These are phyloP conservation scores for Fusarium illudens DNA, from an alignment of 2,329 filamentous ascomycete genomes.

Conservation along the genomic window DNA sequence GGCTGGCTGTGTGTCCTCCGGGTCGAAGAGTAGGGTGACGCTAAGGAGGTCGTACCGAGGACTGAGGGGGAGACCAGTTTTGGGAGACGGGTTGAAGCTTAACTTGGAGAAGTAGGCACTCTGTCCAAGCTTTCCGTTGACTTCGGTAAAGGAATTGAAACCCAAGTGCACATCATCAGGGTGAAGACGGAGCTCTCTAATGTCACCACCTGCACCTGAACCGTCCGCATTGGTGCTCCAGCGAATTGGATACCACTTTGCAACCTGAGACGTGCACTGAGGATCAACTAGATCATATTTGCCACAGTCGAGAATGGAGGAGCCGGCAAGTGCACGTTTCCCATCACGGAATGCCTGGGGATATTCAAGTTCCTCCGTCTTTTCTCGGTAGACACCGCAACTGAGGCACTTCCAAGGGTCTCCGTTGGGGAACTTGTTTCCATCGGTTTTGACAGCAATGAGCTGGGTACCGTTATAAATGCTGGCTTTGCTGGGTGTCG, in stretches of 20 bases:
- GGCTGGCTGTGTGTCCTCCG: neutral
- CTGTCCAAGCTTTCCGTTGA: neutral
- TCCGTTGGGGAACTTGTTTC: constrained; percentile 52
- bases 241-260: constrained; percentile 7
- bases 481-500: constrained; percentile 49
- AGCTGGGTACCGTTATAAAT: constrained; percentile 43
- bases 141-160: neutral
- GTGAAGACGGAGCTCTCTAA: constrained; percentile 56
- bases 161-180: constrained; percentile 53
- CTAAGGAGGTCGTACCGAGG: neutral
- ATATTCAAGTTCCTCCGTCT: constrained; percentile 49
- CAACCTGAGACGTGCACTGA: constrained; percentile 31
- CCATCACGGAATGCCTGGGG: constrained; percentile 54
- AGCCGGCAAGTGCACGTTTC: constrained; percentile 46
- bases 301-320: constrained; percentile 51
- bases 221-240: constrained; percentile 37
- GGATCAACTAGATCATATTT: constrained; percentile 37
- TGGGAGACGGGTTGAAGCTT: neutral
- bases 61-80: neutral
- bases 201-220: constrained; percentile 43
- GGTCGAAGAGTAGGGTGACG: neutral
- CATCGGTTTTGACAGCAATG: constrained; percentile 54
- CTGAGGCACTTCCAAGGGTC: constrained; percentile 58
- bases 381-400: constrained; percentile 51
- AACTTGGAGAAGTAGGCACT: neutral